Base-by-base conservation (phyloP, 192 early-diverging fungal species). In the Coemansia biformis region DNA sequence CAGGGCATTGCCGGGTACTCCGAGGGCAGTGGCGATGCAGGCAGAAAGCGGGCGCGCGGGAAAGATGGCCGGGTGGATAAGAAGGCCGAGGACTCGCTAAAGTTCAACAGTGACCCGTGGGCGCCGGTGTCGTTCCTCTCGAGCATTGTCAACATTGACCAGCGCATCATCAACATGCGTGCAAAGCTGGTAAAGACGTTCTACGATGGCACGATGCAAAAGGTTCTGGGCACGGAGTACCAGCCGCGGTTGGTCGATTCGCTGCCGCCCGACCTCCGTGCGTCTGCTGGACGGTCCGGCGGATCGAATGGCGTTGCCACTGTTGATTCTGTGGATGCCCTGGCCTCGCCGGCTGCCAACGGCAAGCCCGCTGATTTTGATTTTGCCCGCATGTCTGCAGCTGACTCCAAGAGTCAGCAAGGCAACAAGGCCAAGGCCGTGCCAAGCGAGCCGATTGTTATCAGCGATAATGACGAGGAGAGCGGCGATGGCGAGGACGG, bases 101-200 rank as follows among this genome's bases (percentile, higher is more conserved):
- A 8, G 7, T 59, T 74, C 28, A 63, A 54, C 45, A 15, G 45
- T 13, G 61, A 69, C 24, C 73, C 73, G 19, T 60, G 57, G 52
- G 65, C 60, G 5, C 73, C 60, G 0, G 73, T 75, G 0, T 68
- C 65, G 3, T 75, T 75, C 32, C 43, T 75, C 31, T 68, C 73
- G 2, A 75, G 73, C 18, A 75, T 75, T 22, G 28, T 75, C 29
- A 38, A 19, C 3, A 46, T 75, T 2, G 32, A 37, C n/a, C 38
- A 43, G 2, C 14, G 17, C 11, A 57, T 59, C 8, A 33, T 69
- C 10, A 7, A 30, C 1, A 59, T 34, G 28, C 65, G 73, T 1
- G 35, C 41, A 0, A 30, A 36, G 8, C 38, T 75, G 24, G 53
- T 61, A 6, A 17, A 24, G 5, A 49, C 46, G 1, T 75, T 69